Evolutionary conservation across 2,329 filamentous ascomycete species (phyloP).

Genomic region (Verticillium albo-atrum): DNA sequence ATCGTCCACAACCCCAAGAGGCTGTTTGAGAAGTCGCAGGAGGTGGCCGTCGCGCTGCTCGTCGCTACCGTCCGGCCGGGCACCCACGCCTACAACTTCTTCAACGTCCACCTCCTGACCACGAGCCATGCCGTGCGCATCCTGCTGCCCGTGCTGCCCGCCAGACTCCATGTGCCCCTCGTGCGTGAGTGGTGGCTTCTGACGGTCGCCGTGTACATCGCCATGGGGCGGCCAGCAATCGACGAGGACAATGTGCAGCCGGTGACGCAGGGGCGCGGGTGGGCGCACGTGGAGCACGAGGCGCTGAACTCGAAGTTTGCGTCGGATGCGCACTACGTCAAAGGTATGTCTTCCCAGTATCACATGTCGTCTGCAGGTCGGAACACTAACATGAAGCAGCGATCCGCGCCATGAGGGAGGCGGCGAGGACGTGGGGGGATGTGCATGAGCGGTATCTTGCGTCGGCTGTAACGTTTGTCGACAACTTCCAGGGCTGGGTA

Average conservation of each 20-base stretch:
- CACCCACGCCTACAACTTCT: conserved; percentile 73
- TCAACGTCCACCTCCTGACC: conserved; percentile 76
- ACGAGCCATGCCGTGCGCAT: conserved; percentile 86
- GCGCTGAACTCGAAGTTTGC: conserved; percentile 64
- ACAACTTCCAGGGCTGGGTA: conserved; percentile 68
- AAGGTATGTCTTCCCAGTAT: conserved; percentile 58
- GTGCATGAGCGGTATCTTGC: conserved; percentile 60
- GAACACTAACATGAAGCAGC: conserved; percentile 32
- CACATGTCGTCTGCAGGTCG: neutral
- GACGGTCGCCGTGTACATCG: conserved; percentile 71
- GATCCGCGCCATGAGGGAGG: conserved; percentile 70
- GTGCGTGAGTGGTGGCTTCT: conserved; percentile 90
- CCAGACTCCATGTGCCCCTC: conserved; percentile 66
- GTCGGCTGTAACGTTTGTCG: conserved; percentile 66
- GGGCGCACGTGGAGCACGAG: conserved; percentile 71
- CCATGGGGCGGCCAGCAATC: conserved; percentile 68
- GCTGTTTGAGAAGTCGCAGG: conserved; percentile 70
- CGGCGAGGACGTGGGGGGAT: conserved; percentile 70
- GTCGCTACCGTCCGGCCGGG: conserved; percentile 55
- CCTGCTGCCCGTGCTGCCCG: conserved; percentile 71
- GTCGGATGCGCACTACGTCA: conserved; percentile 80
- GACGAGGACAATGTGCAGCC: conserved; percentile 59
- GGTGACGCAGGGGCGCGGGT: conserved; percentile 62
- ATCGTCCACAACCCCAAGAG: conserved; percentile 61
- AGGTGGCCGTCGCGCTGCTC: conserved; percentile 56